These are phyloP conservation scores for Naganishia cerealis DNA, from an alignment of 1,284 basidiomycete genomes.

Conservation along the genomic window DNA sequence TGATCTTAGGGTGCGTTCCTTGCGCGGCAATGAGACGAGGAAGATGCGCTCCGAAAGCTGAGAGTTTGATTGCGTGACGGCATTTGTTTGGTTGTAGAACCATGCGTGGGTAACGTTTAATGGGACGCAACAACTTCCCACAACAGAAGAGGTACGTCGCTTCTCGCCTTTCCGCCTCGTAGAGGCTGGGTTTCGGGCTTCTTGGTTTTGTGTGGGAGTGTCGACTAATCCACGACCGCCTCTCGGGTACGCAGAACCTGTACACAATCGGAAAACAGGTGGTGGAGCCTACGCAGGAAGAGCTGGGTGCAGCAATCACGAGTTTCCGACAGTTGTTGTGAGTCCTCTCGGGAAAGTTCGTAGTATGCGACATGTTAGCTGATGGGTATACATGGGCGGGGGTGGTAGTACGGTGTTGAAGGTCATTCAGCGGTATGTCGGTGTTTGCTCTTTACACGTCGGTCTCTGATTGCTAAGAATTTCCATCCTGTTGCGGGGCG, in stretches of 20 bases:
- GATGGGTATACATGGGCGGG: not conserved
- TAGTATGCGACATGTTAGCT: not conserved
- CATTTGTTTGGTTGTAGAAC: conserved; percentile 39
- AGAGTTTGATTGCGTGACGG: not conserved
- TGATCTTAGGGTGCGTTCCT: conserved; percentile 46
- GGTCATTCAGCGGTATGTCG: conserved; percentile 14
- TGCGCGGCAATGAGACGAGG: not conserved
- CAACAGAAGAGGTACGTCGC: conserved; percentile 44
- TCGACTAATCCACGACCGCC: not conserved
- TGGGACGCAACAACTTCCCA: conserved; percentile 50
- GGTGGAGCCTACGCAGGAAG: conserved; percentile 54
- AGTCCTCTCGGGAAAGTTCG: conserved; percentile 33
- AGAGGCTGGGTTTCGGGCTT: too few species aligned
- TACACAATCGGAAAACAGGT: conserved; percentile 52
- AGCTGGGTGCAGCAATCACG: conserved; percentile 51
- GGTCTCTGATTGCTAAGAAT: not conserved
- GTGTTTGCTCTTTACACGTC: not conserved
- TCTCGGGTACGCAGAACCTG: conserved; percentile 42
- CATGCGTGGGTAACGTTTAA: conserved; percentile 55
- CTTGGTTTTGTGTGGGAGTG: not conserved
- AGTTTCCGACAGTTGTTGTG: conserved; percentile 49
- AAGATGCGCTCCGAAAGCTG: not conserved
- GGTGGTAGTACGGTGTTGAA: conserved; percentile 9
- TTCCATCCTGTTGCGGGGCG: too few species aligned
- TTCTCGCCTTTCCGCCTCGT: not conserved